These are phyloP conservation scores for Thozetella sp. DNA, from an alignment of 495 filamentous ascomycete genomes.

Conservation along the genomic window DNA sequence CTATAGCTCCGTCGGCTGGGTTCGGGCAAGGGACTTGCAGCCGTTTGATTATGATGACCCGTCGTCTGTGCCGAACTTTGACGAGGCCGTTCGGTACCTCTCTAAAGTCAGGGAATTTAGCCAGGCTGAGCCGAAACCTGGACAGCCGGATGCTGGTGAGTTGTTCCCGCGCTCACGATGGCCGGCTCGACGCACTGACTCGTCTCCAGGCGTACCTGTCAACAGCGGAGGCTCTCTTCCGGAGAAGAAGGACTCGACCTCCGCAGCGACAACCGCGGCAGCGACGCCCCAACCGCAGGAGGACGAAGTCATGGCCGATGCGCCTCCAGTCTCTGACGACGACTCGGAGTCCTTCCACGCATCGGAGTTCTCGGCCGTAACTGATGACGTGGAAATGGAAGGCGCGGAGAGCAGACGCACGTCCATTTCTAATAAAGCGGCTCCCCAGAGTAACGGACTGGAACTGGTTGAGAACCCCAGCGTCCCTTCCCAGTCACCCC, in stretches of 20 bases:
- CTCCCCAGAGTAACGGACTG: neutral
- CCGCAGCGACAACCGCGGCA: neutral
- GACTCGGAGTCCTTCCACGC: neutral
- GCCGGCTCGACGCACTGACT: neutral
- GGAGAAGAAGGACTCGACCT: neutral
- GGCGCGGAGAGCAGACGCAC: slow-evolving; percentile 1
- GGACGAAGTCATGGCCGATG: neutral
- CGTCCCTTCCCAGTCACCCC: too few species aligned
- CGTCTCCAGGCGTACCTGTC: neutral
- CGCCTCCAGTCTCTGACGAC: neutral
- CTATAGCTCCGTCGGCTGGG: slow-evolving; percentile 23
- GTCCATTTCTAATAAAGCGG: neutral
- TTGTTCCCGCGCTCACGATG: neutral
- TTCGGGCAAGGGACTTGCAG: slow-evolving; percentile 19
- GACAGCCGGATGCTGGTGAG: slow-evolving; percentile 4
- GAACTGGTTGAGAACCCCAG: too few species aligned
- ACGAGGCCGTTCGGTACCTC: slow-evolving; percentile 17
- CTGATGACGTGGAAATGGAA: neutral
- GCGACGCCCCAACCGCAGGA: neutral
- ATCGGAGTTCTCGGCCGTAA: neutral
- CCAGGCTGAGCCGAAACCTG: neutral
- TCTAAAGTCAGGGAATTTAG: neutral
- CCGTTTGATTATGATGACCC: slow-evolving; percentile 23
- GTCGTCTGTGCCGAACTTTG: slow-evolving; percentile 12
- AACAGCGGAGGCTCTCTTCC: neutral